phyloP scores from a whole-genome alignment of 257 asterid species.

The Galeopsis tetrahit region DNA sequence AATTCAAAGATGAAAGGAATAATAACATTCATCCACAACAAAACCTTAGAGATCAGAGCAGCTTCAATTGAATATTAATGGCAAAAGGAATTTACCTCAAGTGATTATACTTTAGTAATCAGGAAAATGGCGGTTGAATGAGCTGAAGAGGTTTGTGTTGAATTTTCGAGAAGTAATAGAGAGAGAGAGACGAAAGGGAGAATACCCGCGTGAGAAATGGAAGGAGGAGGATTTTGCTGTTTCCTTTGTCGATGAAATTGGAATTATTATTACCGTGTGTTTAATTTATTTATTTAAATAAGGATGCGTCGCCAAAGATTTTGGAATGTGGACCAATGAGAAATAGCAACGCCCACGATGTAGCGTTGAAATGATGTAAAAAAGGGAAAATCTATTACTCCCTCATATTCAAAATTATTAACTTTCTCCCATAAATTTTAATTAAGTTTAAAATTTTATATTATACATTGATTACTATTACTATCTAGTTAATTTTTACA shows the following conservation, averaged over 20 bases:
- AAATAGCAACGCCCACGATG: background rate
- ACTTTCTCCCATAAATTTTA: too few relatives aligned
- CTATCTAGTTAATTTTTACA: too few relatives aligned
- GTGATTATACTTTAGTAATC: slow-evolving; percentile 28
- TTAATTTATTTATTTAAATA: background rate
- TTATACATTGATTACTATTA: too few relatives aligned
- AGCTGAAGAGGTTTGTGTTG: slow-evolving; percentile 31
- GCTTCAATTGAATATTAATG: slow-evolving; percentile 9
- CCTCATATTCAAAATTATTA: too few relatives aligned
- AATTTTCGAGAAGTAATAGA: slow-evolving; percentile 25
- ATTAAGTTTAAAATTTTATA: too few relatives aligned
- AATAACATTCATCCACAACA: slow-evolving; percentile 22
- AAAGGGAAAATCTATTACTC: too few relatives aligned
- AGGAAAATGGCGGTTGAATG: slow-evolving; percentile 28
- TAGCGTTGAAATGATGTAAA: too few relatives aligned
- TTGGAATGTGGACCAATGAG: slow-evolving; percentile 13
- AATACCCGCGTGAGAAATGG: slow-evolving; percentile 42
- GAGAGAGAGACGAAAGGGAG: slow-evolving; percentile 1
- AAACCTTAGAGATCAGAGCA: slow-evolving; percentile 20
- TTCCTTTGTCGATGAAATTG: slow-evolving; percentile 9
- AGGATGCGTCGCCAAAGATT: background rate
- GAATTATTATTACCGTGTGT: background rate
- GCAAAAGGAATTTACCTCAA: slow-evolving; percentile 16
- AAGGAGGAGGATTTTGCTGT: slow-evolving; percentile 35
- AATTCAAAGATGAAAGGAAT: background rate